These are phyloP conservation scores for Salvia rosmarinus DNA, from an alignment of 257 asterid genomes.

Conservation along the genomic window DNA sequence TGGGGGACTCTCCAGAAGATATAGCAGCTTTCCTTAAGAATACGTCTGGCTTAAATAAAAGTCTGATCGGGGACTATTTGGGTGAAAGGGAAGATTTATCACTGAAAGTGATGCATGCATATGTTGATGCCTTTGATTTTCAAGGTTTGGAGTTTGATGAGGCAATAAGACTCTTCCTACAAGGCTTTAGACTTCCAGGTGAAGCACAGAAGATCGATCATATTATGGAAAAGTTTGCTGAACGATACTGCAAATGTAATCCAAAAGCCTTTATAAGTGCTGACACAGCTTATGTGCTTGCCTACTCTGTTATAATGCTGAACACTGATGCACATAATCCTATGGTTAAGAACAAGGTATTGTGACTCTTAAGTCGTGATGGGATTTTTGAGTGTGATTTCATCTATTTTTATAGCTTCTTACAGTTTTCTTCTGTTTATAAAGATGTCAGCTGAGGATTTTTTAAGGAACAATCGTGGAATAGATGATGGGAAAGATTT, in stretches of 20 bases:
- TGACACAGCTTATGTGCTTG: slow-evolving; percentile 98
- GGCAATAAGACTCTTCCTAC: slow-evolving; percentile 89
- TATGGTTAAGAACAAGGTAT: slow-evolving; percentile 95
- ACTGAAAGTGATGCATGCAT: slow-evolving; percentile 94
- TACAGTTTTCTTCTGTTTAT: slow-evolving; percentile 30
- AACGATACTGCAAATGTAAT: slow-evolving; percentile 94
- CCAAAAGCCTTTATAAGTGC: slow-evolving; percentile 93
- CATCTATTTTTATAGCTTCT: slow-evolving; percentile 27
- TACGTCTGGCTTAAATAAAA: slow-evolving; percentile 86
- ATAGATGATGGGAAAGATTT: slow-evolving; percentile 97
- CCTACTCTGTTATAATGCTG: slow-evolving; percentile 93
- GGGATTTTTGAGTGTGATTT: slow-evolving; percentile 17
- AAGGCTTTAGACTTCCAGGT: slow-evolving; percentile 96
- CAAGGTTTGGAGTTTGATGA: slow-evolving; percentile 92
- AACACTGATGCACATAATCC: slow-evolving; percentile 99
- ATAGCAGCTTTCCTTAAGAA: slow-evolving; percentile 83
- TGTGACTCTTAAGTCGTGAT: slow-evolving; percentile 27
- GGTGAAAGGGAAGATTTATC: slow-evolving; percentile 98
- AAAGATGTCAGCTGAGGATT: slow-evolving; percentile 97
- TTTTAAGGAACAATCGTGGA: slow-evolving; percentile 92
- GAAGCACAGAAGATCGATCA: slow-evolving; percentile 99
- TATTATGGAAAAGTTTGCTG: slow-evolving; percentile 97
- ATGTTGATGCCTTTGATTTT: slow-evolving; percentile 96
- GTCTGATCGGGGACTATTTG: slow-evolving; percentile 93
- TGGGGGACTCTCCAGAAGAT: slow-evolving; percentile 87